Evolutionary conservation across 345 rosid genomes (phyloP).

Genomic region (Linum tenue): DNA sequence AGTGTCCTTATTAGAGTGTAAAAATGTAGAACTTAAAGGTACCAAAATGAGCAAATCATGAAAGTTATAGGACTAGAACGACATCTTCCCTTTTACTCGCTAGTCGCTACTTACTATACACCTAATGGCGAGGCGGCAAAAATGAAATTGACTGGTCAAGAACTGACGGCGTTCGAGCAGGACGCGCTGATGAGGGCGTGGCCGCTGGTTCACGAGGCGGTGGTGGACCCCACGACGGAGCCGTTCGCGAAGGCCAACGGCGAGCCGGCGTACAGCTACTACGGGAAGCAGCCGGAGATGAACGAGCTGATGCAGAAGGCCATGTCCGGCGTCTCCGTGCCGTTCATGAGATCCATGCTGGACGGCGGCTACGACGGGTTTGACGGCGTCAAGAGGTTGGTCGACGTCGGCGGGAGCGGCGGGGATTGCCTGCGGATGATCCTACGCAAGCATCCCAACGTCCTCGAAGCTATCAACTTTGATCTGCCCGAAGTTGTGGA

Average conservation of each 20-base stretch:
- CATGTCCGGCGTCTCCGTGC: constrained; percentile 85
- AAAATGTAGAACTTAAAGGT: too few species aligned
- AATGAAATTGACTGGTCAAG: not conserved
- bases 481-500: constrained; percentile 85
- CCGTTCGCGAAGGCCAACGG: constrained; percentile 73
- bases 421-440: constrained; percentile 94
- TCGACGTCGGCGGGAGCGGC: constrained; percentile 92
- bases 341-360: constrained; percentile 69
- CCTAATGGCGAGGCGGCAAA: too few species aligned
- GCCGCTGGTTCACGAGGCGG: constrained; percentile 73
- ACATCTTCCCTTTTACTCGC: too few species aligned
- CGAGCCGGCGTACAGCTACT: constrained; percentile 56
- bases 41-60: too few species aligned
- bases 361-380: constrained; percentile 58
- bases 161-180: constrained; percentile 14
- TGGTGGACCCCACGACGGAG: constrained; percentile 50
- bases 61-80: too few species aligned
- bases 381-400: constrained; percentile 37
- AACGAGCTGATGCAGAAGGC: constrained; percentile 76
- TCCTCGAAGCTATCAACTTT: constrained; percentile 61
- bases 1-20: too few species aligned
- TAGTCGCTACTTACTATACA: too few species aligned
- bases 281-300: constrained; percentile 76
- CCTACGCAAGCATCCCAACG: constrained; percentile 32
- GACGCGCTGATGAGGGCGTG: constrained; percentile 72